A percentile compares a stretch with the other conserved stretches of the same genome.
Conservation (phyloP, 208 protist genomes). For the Leishmania lainsoni region DNA sequence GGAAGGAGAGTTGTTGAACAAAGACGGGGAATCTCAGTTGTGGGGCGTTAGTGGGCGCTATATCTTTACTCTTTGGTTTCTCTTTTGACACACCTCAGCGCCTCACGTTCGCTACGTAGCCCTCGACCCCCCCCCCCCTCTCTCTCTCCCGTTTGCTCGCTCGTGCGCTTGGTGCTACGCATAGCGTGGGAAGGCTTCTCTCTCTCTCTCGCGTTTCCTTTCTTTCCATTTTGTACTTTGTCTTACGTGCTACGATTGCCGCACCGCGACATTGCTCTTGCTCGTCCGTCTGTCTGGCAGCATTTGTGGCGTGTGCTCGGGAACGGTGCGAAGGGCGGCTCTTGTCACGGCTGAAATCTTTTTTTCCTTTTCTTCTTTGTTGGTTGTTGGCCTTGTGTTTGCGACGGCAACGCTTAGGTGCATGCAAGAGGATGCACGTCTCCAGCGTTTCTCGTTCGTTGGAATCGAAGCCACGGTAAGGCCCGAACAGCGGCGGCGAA, state of each 20-base stretch:
- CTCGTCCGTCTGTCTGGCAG: not conserved
- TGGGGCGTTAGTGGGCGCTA: not conserved
- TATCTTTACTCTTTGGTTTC: not conserved
- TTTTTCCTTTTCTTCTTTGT: not conserved
- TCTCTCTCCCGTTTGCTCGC: not conserved
- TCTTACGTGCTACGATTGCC: not conserved
- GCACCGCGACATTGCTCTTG: not conserved
- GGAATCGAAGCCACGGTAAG: slow-evolving; percentile 1
- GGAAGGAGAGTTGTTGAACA: not conserved
- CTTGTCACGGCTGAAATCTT: not conserved
- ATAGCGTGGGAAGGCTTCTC: not conserved
- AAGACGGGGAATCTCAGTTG: not conserved
- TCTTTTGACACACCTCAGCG: not conserved
- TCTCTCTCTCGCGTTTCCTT: not conserved
- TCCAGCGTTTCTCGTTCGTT: not conserved
- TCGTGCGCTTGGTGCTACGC: not conserved
- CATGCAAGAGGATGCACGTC: slow-evolving; percentile 1
- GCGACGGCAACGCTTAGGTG: not conserved
- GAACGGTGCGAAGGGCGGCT: not conserved
- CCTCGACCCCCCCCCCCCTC: not conserved
- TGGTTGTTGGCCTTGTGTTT: slow-evolving; percentile 3
- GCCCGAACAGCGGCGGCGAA: not conserved
- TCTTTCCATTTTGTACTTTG: not conserved
- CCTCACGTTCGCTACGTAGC: not conserved
- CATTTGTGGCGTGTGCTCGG: not conserved